A percentile compares a stretch with the other conserved stretches of the same genome.
Evolutionary conservation across 2,329 filamentous ascomycete genomes (phyloP).

Genomic region (Aspergillus thermomutatus): DNA sequence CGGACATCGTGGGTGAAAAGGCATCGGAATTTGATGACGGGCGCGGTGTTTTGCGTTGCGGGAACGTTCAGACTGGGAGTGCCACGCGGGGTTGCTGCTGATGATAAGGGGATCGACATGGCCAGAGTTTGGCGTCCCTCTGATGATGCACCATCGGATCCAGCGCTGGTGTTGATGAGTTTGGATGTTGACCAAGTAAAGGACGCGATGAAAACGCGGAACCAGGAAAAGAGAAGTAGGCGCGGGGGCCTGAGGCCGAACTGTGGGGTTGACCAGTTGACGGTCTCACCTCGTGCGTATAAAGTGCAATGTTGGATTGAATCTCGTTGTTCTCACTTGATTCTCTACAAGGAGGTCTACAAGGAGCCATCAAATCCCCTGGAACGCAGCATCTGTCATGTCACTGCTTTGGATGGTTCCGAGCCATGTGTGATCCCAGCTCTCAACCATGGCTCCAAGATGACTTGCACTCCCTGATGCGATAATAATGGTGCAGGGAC

Average conservation of each 20-base stretch:
- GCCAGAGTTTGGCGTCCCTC: slow-evolving; percentile 10
- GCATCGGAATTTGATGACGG: slow-evolving; percentile 77
- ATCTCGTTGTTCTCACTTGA: not conserved
- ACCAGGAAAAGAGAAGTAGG: not conserved
- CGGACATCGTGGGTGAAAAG: slow-evolving; percentile 82
- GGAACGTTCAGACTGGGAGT: slow-evolving; percentile 40
- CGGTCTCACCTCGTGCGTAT: not conserved
- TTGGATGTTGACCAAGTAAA: not conserved
- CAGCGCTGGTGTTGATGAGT: not conserved
- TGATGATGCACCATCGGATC: slow-evolving; percentile 9
- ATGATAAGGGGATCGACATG: slow-evolving; percentile 24
- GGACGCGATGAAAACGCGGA: not conserved
- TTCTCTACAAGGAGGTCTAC: too few species aligned
- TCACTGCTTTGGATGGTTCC: too few species aligned
- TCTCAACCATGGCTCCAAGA: too few species aligned
- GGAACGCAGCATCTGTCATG: too few species aligned
- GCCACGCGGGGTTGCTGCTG: slow-evolving; percentile 21
- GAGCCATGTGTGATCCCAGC: too few species aligned
- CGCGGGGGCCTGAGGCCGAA: not conserved
- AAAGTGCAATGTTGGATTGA: not conserved
- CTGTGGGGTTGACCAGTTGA: not conserved
- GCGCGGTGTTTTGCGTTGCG: slow-evolving; percentile 62
- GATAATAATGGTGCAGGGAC: too few species aligned
- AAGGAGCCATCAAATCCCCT: too few species aligned
- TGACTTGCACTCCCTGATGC: too few species aligned